These are phyloP conservation scores for Geopyxis carbonaria DNA, from an alignment of 495 filamentous ascomycete species.

Conservation along the genomic window DNA sequence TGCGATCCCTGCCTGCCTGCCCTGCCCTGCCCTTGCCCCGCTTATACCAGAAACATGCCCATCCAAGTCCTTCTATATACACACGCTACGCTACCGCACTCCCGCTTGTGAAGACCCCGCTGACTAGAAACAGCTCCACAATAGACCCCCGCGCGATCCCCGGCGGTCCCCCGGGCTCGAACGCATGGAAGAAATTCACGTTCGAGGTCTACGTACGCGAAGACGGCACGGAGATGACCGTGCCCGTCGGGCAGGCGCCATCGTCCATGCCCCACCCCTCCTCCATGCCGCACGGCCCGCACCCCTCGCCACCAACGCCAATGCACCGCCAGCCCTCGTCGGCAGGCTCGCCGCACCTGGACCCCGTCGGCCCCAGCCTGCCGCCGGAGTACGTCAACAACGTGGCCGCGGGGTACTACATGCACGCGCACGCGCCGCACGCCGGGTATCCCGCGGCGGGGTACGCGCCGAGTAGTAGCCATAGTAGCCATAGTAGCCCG, in stretches of 20 bases:
- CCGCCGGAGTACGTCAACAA: neutral
- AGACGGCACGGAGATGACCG: conserved; percentile 3
- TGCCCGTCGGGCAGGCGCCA: neutral
- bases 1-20: neutral
- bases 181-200: conserved; percentile 16
- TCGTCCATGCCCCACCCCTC: too few species aligned
- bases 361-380: neutral
- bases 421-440: too few species aligned
- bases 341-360: neutral
- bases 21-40: too few species aligned
- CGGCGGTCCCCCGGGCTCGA: conserved; percentile 1
- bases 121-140: neutral
- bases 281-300: too few species aligned
- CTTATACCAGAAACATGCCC: neutral
- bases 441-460: too few species aligned
- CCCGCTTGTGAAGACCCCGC: neutral
- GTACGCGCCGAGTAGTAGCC: too few species aligned
- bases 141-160: neutral
- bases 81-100: neutral
- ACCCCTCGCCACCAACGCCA: neutral
- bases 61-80: neutral
- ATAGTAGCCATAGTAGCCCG: too few species aligned
- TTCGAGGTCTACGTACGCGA: conserved; percentile 20
- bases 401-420: neutral
- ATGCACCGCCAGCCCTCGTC: neutral